These are phyloP conservation scores for Candida alai DNA, from an alignment of 805 yeast genomes.

Conservation along the genomic window DNA sequence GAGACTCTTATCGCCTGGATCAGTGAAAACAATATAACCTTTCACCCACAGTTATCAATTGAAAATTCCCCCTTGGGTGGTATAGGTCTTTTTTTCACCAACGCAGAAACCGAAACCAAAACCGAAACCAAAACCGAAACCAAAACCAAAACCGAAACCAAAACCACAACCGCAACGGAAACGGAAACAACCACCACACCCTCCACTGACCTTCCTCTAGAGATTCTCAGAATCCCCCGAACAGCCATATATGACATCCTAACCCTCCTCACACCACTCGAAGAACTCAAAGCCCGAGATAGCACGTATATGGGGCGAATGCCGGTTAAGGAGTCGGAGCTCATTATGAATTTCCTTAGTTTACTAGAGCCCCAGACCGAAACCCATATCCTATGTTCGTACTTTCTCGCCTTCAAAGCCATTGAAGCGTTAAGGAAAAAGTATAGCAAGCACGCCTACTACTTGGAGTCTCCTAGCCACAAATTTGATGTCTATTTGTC, in stretches of 20 bases:
- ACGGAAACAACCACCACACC: no score
- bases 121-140: conserved; percentile 3
- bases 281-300: conserved; percentile 17
- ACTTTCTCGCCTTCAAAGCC: conserved; percentile 21
- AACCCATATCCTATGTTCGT: conserved; percentile 24
- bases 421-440: conserved; percentile 4
- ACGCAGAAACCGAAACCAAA: background rate
- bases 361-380: conserved; percentile 23
- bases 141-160: background rate
- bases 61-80: conserved; percentile 28
- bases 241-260: conserved; percentile 18
- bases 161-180: no score
- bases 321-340: conserved; percentile 14
- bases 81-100: conserved; percentile 22
- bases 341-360: conserved; percentile 18
- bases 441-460: conserved; percentile 1
- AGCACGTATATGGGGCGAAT: conserved; percentile 1
- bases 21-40: conserved; percentile 11
- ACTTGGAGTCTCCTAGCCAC: conserved; percentile 9
- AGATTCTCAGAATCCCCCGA: conserved; percentile 20
- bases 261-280: conserved; percentile 16
- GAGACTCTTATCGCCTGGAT: conserved; percentile 11
- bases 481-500: conserved; percentile 15
- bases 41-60: conserved; percentile 16
- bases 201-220: no score